These are phyloP conservation scores for Eustoma russellianum DNA, from an alignment of 257 asterid genomes.

Conservation along the genomic window DNA sequence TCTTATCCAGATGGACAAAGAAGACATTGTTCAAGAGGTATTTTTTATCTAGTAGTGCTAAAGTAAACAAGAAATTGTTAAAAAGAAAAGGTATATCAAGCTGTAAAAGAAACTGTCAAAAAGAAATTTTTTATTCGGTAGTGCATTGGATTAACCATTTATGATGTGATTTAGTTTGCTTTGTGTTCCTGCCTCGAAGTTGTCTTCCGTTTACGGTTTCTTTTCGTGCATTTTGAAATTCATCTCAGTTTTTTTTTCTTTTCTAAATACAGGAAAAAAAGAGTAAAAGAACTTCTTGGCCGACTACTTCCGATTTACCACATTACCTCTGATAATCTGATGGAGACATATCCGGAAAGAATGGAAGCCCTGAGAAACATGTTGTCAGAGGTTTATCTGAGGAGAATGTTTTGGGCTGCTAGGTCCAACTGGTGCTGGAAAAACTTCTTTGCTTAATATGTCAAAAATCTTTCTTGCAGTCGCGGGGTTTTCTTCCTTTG, in stretches of 20 bases:
- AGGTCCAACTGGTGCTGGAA: constrained; percentile 57
- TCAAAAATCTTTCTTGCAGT: constrained; percentile 8
- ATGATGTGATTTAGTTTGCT: too few species aligned
- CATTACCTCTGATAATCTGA: constrained; percentile 22
- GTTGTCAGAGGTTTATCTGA: constrained; percentile 29
- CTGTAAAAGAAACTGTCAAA: too few species aligned
- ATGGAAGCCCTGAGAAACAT: constrained; percentile 32
- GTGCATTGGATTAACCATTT: too few species aligned
- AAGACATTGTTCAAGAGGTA: constrained; percentile 32
- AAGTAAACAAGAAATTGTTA: too few species aligned
- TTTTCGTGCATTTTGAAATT: too few species aligned
- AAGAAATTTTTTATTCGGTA: too few species aligned
- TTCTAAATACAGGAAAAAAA: constrained; percentile 17
- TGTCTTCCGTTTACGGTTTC: too few species aligned
- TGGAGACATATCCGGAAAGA: constrained; percentile 30
- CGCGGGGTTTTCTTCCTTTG: neutral
- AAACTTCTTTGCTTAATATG: constrained; percentile 88
- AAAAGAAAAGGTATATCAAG: too few species aligned
- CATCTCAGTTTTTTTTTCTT: neutral
- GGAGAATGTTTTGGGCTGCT: constrained; percentile 46
- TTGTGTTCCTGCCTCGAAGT: too few species aligned
- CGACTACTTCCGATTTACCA: constrained; percentile 15
- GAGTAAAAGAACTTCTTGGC: constrained; percentile 23
- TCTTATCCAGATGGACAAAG: constrained; percentile 15
- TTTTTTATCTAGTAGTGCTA: neutral